These are phyloP conservation scores for Closterium sp. DNA, from an alignment of 139 green algal species.

Conservation along the genomic window DNA sequence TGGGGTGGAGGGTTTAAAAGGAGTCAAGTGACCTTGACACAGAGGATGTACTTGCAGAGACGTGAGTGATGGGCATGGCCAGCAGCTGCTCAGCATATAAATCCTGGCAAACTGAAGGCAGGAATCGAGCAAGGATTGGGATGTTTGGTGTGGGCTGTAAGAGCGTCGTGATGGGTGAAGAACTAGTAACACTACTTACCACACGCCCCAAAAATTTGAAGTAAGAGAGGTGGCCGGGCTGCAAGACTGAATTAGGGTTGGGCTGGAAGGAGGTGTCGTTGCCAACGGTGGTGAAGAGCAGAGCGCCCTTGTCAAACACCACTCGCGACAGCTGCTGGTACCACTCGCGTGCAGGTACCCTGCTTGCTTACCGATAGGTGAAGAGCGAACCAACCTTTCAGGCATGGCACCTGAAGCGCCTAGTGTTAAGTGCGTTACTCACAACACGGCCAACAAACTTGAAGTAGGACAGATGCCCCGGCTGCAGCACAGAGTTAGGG, in stretches of 20 bases:
- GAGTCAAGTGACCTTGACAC: constrained; percentile 78
- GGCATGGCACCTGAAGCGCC: too few relatives aligned
- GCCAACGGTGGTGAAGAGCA: constrained; percentile 57
- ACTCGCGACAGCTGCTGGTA: constrained; percentile 61
- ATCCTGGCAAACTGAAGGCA: constrained; percentile 28
- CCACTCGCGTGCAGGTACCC: too few relatives aligned
- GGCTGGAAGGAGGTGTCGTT: constrained; percentile 88
- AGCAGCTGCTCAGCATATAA: constrained; percentile 77
- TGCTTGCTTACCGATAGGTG: too few relatives aligned
- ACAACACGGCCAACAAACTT: too few relatives aligned
- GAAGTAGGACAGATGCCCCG: too few relatives aligned
- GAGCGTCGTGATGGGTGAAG: too few relatives aligned
- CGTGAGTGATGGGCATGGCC: constrained; percentile 92
- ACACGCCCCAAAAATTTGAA: constrained; percentile 77
- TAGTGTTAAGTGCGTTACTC: too few relatives aligned
- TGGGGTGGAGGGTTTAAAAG: constrained; percentile 23
- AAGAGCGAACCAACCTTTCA: too few relatives aligned
- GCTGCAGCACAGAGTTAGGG: too few relatives aligned
- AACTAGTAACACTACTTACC: too few relatives aligned
- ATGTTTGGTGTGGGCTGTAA: too few relatives aligned
- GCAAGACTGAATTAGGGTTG: constrained; percentile 86
- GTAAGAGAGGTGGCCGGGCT: constrained; percentile 90
- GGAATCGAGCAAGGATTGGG: background rate
- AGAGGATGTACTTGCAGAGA: constrained; percentile 99
- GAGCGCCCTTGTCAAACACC: constrained; percentile 76